Evolutionary conservation across 2,329 filamentous ascomycete genomes (phyloP).

Genomic region (Aspergillus sp.): DNA sequence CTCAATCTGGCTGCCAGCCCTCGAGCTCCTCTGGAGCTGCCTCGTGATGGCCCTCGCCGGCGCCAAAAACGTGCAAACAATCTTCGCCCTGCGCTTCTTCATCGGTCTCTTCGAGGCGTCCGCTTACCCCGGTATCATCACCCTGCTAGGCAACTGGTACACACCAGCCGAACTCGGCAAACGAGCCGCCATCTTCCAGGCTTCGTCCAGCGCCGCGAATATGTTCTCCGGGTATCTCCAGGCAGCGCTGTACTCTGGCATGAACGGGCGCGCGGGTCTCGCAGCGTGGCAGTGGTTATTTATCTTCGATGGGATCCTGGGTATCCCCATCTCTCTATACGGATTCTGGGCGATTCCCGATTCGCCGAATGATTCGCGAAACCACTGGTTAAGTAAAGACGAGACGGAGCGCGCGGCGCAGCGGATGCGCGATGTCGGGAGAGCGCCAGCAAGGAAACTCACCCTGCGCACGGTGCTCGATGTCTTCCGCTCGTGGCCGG

Average conservation of each 20-base stretch:
- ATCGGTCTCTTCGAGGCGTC: conserved; percentile 19
- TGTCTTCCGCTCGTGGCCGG: not conserved
- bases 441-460: not conserved
- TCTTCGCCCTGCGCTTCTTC: conserved; percentile 20
- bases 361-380: not conserved
- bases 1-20: conserved; percentile 41
- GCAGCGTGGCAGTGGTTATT: conserved; percentile 2
- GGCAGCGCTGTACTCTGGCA: not conserved
- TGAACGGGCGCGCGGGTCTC: not conserved
- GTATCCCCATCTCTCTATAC: not conserved
- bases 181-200: conserved; percentile 17
- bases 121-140: conserved; percentile 13
- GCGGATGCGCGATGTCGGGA: not conserved
- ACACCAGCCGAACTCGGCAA: conserved; percentile 9
- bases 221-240: conserved; percentile 5
- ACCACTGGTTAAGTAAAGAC: not conserved
- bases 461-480: not conserved
- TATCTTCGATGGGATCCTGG: not conserved
- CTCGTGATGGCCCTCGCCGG: conserved; percentile 42
- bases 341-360: not conserved
- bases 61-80: conserved; percentile 7
- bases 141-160: conserved; percentile 22
- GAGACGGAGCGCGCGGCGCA: not conserved
- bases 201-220: not conserved
- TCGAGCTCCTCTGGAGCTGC: conserved; percentile 38